Conservation (phyloP, 192 early-diverging fungal genomes). For the Spinellus fusiger region DNA sequence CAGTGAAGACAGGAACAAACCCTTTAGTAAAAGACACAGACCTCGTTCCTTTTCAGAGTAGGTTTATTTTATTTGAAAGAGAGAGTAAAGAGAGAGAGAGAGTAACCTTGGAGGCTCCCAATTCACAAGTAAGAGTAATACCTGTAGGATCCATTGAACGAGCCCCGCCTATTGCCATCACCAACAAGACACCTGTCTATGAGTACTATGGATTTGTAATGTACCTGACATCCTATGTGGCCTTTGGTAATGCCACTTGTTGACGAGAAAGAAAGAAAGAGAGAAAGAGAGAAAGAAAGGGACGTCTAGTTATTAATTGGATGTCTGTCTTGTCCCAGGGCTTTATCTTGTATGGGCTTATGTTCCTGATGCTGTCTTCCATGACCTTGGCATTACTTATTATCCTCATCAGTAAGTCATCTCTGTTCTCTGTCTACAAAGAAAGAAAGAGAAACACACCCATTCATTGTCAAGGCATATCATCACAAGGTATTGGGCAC, state of each 20-base stretch:
- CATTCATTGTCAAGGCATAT: background rate
- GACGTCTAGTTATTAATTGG: background rate
- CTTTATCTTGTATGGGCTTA: constrained; percentile 82
- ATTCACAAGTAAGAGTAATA: constrained; percentile 9
- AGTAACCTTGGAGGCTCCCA: background rate
- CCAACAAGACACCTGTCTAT: constrained; percentile 64
- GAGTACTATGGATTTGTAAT: constrained; percentile 89
- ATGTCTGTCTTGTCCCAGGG: constrained; percentile 21
- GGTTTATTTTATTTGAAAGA: background rate
- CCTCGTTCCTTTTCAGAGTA: constrained; percentile 33
- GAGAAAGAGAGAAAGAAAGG: background rate
- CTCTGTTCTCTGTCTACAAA: background rate
- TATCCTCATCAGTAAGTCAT: constrained; percentile 66
- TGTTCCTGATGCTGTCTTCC: constrained; percentile 68
- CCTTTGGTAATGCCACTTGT: constrained; percentile 60
- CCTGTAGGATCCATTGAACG: constrained; percentile 16
- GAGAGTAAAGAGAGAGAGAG: too few relatives aligned
- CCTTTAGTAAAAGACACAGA: constrained; percentile 11
- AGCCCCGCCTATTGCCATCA: constrained; percentile 27
- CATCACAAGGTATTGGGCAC: constrained; percentile 64
- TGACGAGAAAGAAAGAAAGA: too few relatives aligned
- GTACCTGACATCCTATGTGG: constrained; percentile 72
- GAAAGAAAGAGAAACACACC: background rate
- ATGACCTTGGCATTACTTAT: constrained; percentile 71
- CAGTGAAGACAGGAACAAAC: background rate